Base-by-base conservation (phyloP, 2,329 filamentous ascomycete genomes). In the Colletotrichum euphorbiae region DNA sequence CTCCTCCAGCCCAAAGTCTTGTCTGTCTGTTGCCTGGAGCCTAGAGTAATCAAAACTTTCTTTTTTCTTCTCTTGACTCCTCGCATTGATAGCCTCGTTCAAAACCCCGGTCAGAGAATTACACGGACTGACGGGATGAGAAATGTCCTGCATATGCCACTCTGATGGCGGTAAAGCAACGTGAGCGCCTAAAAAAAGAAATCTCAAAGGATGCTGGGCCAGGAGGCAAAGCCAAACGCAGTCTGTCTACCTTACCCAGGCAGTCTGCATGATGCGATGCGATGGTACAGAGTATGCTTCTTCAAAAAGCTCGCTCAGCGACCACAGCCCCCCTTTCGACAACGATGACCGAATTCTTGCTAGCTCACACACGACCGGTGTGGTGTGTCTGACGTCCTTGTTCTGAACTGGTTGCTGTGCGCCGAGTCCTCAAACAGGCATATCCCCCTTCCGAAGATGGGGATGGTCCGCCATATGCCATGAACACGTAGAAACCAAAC, bases 351-450 rank as follows among this genome's bases (percentile, higher is more conserved):
- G 42, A 9, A 45, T 43, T 51, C 48, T 51, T 31, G 48, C 48
- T 51, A 51, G 48, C 24, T 21, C 21, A 24, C 11, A 33, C 19
- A 51, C 24, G 11, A 28, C 28, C 24, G 24, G 57, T 66, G 62
- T 19, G 24, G 57, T 66, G 62, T 19, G 48, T 48, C 48, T 61
- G 48, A 66, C 17, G 36, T 50, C 24, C 59, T 45, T 38, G 19
- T 42, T 43, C 28, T n/a, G 43, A 36, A 36, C 19, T 28, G 58
- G 28, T 50, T 45, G 36, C 28, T 59, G 50, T 31, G 40, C 40
- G 40, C 33, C 28, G 50, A 31, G 42, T 24, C 60, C 65, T 58
- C n/a, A 17, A 68, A 68, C 48, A 42, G 60, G 65, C 38, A 64
- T 38, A 33, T 19, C 38, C 50, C 54, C 60, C 52, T 38, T 15